Evolutionary conservation across 305 asterid genomes (phyloP).

Genomic region (Andrographis paniculata): DNA sequence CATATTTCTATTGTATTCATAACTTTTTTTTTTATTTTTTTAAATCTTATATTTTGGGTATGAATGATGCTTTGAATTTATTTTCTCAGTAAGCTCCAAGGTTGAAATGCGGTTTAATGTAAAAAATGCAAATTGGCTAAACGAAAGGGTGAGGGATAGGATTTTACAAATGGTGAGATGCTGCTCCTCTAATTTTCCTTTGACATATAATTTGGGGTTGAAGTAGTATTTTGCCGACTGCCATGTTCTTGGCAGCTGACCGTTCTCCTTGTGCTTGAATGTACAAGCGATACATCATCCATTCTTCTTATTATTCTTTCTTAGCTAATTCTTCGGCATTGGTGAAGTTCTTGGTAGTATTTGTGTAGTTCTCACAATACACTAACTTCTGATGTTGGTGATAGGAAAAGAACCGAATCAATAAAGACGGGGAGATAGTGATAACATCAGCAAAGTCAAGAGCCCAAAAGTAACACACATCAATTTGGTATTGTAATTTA

Average conservation of each 20-base stretch:
- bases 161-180: conserved; percentile 70
- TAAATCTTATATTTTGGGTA: not conserved
- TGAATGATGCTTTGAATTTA: conserved; percentile 14
- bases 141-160: conserved; percentile 67
- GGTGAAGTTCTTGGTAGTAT: too few species aligned
- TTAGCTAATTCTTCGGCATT: too few species aligned
- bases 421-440: conserved; percentile 81
- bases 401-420: conserved; percentile 83
- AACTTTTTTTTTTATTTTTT: not conserved
- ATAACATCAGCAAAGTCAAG: conserved; percentile 77
- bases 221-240: conserved; percentile 11
- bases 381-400: conserved; percentile 1
- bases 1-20: conserved; percentile 6
- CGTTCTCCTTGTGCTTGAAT: not conserved
- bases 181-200: conserved; percentile 8
- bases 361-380: too few species aligned
- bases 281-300: not conserved
- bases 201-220: conserved; percentile 1
- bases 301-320: not conserved
- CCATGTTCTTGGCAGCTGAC: conserved; percentile 4
- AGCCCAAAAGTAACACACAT: conserved; percentile 58
- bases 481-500: conserved; percentile 12
- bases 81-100: conserved; percentile 72
- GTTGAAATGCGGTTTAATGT: conserved; percentile 98
- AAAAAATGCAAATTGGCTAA: conserved; percentile 69